A percentile compares a stretch with the other conserved stretches of the same genome.
Evolutionary conservation across 148 eudicot genomes (phyloP).

Genomic region (Rhododendron griersonianum): DNA sequence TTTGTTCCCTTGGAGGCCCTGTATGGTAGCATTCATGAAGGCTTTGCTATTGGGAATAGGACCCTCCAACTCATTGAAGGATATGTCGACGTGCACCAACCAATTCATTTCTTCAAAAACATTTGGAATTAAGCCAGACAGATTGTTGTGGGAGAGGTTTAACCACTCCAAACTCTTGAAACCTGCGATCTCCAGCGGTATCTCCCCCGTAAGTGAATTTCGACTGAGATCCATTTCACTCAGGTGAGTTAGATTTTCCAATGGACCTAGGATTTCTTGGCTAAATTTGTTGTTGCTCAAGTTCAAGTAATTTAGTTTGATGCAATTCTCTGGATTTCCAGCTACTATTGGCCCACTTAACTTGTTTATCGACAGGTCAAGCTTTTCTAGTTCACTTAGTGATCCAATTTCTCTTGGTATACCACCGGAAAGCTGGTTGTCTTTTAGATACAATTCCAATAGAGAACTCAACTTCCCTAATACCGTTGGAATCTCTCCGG

Average conservation of each 20-base stretch:
- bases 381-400: slow-evolving; percentile 23
- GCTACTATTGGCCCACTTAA: slow-evolving; percentile 27
- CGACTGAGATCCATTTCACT: slow-evolving; percentile 24
- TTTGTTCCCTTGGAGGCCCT: slow-evolving; percentile 24
- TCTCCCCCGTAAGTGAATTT: slow-evolving; percentile 31
- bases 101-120: slow-evolving; percentile 29
- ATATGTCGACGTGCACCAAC: slow-evolving; percentile 19
- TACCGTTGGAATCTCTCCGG: slow-evolving; percentile 34
- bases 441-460: slow-evolving; percentile 24
- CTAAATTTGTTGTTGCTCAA: slow-evolving; percentile 1
- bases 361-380: slow-evolving; percentile 28
- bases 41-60: slow-evolving; percentile 29
- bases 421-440: slow-evolving; percentile 31
- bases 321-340: slow-evolving; percentile 21
- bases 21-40: slow-evolving; percentile 21
- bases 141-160: slow-evolving; percentile 30
- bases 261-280: neutral
- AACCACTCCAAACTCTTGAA: slow-evolving; percentile 24
- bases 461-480: slow-evolving; percentile 24
- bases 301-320: slow-evolving; percentile 11
- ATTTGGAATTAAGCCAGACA: slow-evolving; percentile 29
- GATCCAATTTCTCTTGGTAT: slow-evolving; percentile 30
- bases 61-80: slow-evolving; percentile 34
- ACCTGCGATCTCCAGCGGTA: slow-evolving; percentile 21
- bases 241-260: neutral